These are phyloP conservation scores for Grosmannia serpens DNA, from an alignment of 2,329 filamentous ascomycete genomes.

Conservation along the genomic window DNA sequence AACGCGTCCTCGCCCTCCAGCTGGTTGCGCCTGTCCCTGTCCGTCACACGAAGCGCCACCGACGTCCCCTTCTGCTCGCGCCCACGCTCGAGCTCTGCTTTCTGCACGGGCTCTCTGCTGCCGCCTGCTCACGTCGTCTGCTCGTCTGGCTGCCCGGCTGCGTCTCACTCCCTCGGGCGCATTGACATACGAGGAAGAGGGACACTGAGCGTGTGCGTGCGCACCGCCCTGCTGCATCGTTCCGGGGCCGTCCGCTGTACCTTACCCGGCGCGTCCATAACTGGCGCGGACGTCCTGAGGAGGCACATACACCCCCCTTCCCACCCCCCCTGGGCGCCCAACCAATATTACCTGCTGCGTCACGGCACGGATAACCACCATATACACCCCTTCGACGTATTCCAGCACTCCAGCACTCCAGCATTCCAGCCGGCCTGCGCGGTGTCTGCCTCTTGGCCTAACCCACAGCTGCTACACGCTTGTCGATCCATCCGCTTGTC, in stretches of 20 bases:
- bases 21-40: not conserved
- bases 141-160: not conserved
- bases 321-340: not conserved
- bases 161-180: not conserved
- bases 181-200: not conserved
- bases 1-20: not conserved
- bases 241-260: not conserved
- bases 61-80: not conserved
- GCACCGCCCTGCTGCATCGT: not conserved
- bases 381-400: not conserved
- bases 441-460: not conserved
- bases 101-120: not conserved
- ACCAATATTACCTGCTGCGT: not conserved
- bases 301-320: not conserved
- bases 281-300: not conserved
- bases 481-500: not conserved
- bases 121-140: not conserved
- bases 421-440: not conserved
- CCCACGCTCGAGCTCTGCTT: not conserved
- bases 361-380: not conserved
- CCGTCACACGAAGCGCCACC: not conserved
- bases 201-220: not conserved
- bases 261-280: not conserved
- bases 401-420: no score
- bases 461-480: not conserved